These are phyloP conservation scores for Cornus suecica DNA, from an alignment of 148 eudicot genomes.

Conservation along the genomic window DNA sequence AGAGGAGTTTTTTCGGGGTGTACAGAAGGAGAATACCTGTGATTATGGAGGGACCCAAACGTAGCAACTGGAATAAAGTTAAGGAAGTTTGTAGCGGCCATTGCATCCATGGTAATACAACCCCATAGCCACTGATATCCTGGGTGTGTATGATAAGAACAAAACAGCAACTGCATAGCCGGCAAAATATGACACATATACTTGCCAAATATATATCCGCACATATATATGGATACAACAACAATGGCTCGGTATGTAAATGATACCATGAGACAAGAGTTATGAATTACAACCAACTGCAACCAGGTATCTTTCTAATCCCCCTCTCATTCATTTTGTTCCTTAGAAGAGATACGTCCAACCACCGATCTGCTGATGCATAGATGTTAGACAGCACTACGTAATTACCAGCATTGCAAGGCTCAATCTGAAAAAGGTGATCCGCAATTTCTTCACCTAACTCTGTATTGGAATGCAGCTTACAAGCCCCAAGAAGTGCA, in stretches of 20 bases:
- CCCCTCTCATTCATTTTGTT: constrained; percentile 47
- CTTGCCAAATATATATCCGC: no score
- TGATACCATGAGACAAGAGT: not conserved
- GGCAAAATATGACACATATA: no score
- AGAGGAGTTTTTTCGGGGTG: no score
- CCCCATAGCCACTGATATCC: no score
- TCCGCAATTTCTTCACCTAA: constrained; percentile 50
- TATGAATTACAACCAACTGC: constrained; percentile 35
- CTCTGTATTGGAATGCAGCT: constrained; percentile 42
- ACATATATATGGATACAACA: no score
- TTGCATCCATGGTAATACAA: no score
- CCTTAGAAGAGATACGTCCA: constrained; percentile 51
- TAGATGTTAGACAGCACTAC: constrained; percentile 62
- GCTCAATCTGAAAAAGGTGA: constrained; percentile 54
- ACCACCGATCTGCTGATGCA: constrained; percentile 64
- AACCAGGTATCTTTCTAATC: constrained; percentile 45
- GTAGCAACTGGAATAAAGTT: no score
- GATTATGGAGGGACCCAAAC: no score
- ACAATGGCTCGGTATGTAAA: not conserved
- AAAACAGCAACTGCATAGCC: no score
- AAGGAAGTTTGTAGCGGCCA: no score
- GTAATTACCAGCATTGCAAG: constrained; percentile 47
- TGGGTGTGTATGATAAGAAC: no score
- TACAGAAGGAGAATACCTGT: no score
- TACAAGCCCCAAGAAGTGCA: constrained; percentile 77